These are phyloP conservation scores for Elaeagnus macrophylla DNA, from an alignment of 306 rosid species.

Conservation along the genomic window DNA sequence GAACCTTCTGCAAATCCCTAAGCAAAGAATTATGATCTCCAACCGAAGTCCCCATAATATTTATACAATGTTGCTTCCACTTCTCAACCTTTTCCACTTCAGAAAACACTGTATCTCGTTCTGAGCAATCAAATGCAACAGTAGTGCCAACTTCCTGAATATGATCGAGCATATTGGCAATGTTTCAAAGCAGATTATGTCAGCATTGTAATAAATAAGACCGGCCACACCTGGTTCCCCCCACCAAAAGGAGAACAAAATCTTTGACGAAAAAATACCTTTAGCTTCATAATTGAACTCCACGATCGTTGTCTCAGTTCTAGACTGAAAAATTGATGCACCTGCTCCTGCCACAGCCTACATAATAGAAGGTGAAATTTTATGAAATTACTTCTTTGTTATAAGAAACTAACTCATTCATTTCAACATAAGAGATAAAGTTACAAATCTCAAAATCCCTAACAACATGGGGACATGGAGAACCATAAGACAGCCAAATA, in stretches of 20 bases:
- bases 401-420: slow-evolving; percentile 1
- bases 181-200: slow-evolving; percentile 13
- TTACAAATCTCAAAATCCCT: not conserved
- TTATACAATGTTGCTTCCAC: slow-evolving; percentile 64
- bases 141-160: slow-evolving; percentile 62
- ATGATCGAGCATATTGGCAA: slow-evolving; percentile 21
- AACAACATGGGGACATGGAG: not conserved
- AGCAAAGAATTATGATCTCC: slow-evolving; percentile 45
- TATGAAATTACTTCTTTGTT: too few species aligned
- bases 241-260: not conserved
- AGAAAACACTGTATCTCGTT: slow-evolving; percentile 51
- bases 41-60: slow-evolving; percentile 27
- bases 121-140: slow-evolving; percentile 59
- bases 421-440: not conserved
- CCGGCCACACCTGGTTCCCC: not conserved
- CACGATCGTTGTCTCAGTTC: slow-evolving; percentile 41
- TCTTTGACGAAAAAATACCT: slow-evolving; percentile 51
- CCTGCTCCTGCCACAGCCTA: slow-evolving; percentile 78
- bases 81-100: slow-evolving; percentile 78
- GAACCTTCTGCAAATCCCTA: slow-evolving; percentile 61
- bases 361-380: not conserved
- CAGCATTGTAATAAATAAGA: not conserved
- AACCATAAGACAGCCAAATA: not conserved
- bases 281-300: slow-evolving; percentile 51
- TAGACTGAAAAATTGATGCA: slow-evolving; percentile 31